A percentile compares a stretch with the other conserved stretches of the same genome.
phyloP scores from a whole-genome alignment of 2,329 filamentous ascomycete species.

The Dryadomyces quercus-mongolicae region DNA sequence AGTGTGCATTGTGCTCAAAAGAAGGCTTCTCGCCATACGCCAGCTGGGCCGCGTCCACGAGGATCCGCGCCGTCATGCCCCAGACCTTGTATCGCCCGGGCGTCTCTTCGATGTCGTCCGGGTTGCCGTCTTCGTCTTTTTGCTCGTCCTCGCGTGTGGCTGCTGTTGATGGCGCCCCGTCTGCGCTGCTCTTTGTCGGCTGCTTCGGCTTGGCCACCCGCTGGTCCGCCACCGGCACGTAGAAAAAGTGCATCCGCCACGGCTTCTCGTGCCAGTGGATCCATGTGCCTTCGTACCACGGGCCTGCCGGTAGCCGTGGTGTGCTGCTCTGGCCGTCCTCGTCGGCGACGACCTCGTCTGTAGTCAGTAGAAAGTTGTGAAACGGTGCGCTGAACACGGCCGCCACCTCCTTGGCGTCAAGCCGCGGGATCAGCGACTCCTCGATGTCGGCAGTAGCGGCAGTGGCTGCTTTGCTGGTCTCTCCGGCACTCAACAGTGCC shows the following conservation, averaged over 20 bases:
- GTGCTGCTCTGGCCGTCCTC: conserved; percentile 5
- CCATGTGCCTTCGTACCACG: conserved; percentile 84
- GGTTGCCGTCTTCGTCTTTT: not conserved
- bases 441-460: not conserved
- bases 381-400: conserved; percentile 89
- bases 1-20: conserved; percentile 55
- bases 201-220: conserved; percentile 47
- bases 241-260: conserved; percentile 90
- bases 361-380: conserved; percentile 59
- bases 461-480: not conserved
- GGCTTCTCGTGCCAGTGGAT: conserved; percentile 60
- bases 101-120: conserved; percentile 14
- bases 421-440: conserved; percentile 62
- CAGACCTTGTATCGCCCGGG: conserved; percentile 67
- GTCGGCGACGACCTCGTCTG: conserved; percentile 36
- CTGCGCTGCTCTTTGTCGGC: conserved; percentile 8
- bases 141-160: conserved; percentile 5
- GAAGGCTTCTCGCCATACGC: conserved; percentile 75
- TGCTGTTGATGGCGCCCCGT: not conserved
- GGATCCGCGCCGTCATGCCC: conserved; percentile 85
- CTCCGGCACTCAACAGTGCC: conserved; percentile 47
- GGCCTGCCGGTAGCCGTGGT: conserved; percentile 31
- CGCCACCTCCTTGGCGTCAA: conserved; percentile 84
- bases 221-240: conserved; percentile 67
- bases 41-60: conserved; percentile 77